Percentiles rank a stretch among this genome's conserved stretches.
These are phyloP conservation scores for Pseudocercospora pini-densiflorae DNA, from an alignment of 2,329 filamentous ascomycete species.

Conservation along the genomic window DNA sequence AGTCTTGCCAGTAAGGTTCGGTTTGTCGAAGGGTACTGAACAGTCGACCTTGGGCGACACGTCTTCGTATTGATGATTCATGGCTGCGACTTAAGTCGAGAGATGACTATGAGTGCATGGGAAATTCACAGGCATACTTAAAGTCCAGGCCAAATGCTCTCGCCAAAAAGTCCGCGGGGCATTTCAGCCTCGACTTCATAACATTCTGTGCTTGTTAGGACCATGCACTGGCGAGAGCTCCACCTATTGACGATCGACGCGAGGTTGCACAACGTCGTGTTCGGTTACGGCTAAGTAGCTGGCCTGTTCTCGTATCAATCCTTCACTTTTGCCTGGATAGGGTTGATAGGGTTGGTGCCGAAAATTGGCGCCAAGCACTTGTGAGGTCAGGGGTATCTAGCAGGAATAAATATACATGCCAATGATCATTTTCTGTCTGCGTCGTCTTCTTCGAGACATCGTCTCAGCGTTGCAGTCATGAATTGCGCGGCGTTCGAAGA, in stretches of 20 bases:
- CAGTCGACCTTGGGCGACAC: neutral
- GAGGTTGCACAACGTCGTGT: neutral
- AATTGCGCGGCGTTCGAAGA: neutral
- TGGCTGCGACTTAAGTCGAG: neutral
- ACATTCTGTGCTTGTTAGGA: neutral
- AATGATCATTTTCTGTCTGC: neutral
- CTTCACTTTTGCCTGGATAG: neutral
- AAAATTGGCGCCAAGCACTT: neutral
- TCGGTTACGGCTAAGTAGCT: neutral
- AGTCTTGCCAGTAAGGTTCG: slow-evolving; percentile 48
- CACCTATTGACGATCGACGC: neutral
- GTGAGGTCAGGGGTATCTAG: neutral
- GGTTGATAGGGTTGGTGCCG: too few species aligned
- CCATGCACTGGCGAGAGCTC: neutral
- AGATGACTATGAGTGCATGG: neutral
- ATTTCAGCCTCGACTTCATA: neutral
- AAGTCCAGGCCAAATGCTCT: neutral
- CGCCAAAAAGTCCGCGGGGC: neutral
- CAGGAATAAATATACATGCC: neutral
- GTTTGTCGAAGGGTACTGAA: slow-evolving; percentile 37
- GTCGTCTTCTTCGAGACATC: slow-evolving; percentile 1
- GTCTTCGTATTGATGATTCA: neutral
- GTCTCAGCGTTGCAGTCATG: neutral
- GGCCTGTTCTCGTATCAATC: neutral
- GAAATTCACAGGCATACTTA: neutral